phyloP scores from a whole-genome alignment of 345 rosid genomes.

The Sisymbrium altissimum region DNA sequence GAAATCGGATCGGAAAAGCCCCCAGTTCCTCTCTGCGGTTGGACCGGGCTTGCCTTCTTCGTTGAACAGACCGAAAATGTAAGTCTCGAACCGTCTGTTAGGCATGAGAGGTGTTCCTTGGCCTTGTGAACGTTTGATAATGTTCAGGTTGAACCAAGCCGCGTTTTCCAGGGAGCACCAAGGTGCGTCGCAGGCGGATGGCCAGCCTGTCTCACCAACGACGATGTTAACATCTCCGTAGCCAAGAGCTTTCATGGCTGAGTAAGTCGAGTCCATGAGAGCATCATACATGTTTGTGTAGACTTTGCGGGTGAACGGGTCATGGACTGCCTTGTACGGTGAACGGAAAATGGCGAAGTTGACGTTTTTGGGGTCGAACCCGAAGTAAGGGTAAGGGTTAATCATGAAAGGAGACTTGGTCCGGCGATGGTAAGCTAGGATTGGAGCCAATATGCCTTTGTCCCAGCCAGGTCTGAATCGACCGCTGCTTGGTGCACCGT shows the following conservation, averaged over 20 bases:
- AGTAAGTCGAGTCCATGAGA: constrained; percentile 55
- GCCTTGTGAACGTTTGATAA: constrained; percentile 43
- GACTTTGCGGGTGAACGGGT: constrained; percentile 42
- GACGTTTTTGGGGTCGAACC: constrained; percentile 38
- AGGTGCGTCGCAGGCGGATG: constrained; percentile 58
- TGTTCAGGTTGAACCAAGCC: constrained; percentile 49
- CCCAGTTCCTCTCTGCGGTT: constrained; percentile 69
- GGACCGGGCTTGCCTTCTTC: constrained; percentile 78
- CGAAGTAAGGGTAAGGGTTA: constrained; percentile 83
- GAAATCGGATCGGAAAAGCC: constrained; percentile 68
- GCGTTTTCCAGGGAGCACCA: constrained; percentile 54
- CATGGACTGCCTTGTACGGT: constrained; percentile 48
- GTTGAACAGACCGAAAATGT: constrained; percentile 69
- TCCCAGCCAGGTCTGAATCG: constrained; percentile 51
- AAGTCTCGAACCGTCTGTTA: constrained; percentile 55
- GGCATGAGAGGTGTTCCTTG: constrained; percentile 91
- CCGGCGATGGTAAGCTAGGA: constrained; percentile 60
- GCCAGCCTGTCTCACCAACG: constrained; percentile 89
- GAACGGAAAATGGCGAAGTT: constrained; percentile 54
- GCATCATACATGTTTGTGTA: constrained; percentile 81
- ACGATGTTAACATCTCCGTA: constrained; percentile 63
- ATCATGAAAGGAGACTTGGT: constrained; percentile 77
- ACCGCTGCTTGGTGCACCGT: constrained; percentile 52
- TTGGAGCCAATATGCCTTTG: constrained; percentile 46
- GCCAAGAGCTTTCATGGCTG: constrained; percentile 69